Base-by-base conservation (phyloP, 495 filamentous ascomycete genomes). In the Xylaria venustula region DNA sequence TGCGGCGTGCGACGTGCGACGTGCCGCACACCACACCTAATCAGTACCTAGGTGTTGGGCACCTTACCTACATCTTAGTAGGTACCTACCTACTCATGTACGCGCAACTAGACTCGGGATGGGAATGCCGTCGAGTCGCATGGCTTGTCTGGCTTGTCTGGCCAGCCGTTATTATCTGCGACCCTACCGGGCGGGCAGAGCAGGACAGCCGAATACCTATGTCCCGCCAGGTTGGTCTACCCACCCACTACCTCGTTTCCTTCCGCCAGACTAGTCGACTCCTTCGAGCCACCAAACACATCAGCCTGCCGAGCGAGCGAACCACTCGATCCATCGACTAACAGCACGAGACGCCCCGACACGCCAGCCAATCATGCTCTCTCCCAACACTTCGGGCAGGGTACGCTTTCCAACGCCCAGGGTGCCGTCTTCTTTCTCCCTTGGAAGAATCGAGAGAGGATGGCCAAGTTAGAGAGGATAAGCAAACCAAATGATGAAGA, bases 361-460 rank as follows among this genome's bases (percentile, higher is more conserved):
- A 9, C 46, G 40, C 37, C 47, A 42, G 28, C 58, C 58, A 60
- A 60, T 60, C 58, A 60, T 14, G 25, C 3, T 26, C 37, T 53
- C 26, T 60, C 52, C 58, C 58, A 53, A 19, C 49, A 40, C 25
- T 48, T 60, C 58, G 58, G 58, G 48, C 58, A 53, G 48, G 19
- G 48, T 19, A 45, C 37, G 14, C 40, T 41, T 45, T 37, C 36
- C 45, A 23, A 42, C 11, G 20, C 36, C 14, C n/a, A n/a, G n/a
- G n/a, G n/a, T n/a, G n/a, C n/a, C n/a, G n/a, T n/a, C n/a, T n/a
- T n/a, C n/a, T n/a, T n/a, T n/a, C n/a, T n/a, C n/a, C n/a, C n/a
- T n/a, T n/a, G n/a, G n/a, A n/a, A n/a, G n/a, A n/a, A n/a, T n/a
- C n/a, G n/a, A n/a, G n/a, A n/a, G n/a, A n/a, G n/a, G n/a, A n/a